Evolutionary conservation across 306 rosid species (phyloP).

Genomic region (Gastrolobium villosum): DNA sequence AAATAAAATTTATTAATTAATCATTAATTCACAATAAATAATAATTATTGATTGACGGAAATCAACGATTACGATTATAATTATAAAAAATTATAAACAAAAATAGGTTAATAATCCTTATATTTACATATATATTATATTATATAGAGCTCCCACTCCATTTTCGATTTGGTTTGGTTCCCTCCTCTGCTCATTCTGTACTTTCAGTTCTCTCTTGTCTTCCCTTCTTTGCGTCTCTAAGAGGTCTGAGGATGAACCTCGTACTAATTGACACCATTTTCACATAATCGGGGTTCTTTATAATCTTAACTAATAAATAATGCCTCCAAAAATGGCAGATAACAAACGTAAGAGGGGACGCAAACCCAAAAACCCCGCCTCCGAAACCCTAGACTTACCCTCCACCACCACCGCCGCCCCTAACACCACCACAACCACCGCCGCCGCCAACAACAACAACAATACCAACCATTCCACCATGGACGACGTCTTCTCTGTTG

Average conservation of each 20-base stretch:
- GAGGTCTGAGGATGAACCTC: background rate
- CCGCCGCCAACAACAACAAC: background rate
- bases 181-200: too few species aligned
- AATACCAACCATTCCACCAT: conserved; percentile 25
- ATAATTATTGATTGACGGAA: too few species aligned
- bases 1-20: too few species aligned
- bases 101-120: too few species aligned
- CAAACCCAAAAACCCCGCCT: conserved; percentile 67
- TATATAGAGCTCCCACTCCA: too few species aligned
- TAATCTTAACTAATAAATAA: background rate
- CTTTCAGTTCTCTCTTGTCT: too few species aligned
- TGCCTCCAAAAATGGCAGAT: conserved; percentile 40
- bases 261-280: background rate
- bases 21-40: too few species aligned
- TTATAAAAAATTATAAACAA: too few species aligned
- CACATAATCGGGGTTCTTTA: background rate
- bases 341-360: conserved; percentile 86
- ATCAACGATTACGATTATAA: too few species aligned
- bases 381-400: conserved; percentile 78
- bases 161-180: too few species aligned
- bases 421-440: background rate
- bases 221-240: too few species aligned
- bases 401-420: conserved; percentile 21
- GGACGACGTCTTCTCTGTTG: conserved; percentile 70
- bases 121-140: too few species aligned